Percentiles rank a stretch among this genome's conserved stretches.
phyloP scores from a whole-genome alignment of 2,329 filamentous ascomycete genomes.

The Fusarium gaditjirri region DNA sequence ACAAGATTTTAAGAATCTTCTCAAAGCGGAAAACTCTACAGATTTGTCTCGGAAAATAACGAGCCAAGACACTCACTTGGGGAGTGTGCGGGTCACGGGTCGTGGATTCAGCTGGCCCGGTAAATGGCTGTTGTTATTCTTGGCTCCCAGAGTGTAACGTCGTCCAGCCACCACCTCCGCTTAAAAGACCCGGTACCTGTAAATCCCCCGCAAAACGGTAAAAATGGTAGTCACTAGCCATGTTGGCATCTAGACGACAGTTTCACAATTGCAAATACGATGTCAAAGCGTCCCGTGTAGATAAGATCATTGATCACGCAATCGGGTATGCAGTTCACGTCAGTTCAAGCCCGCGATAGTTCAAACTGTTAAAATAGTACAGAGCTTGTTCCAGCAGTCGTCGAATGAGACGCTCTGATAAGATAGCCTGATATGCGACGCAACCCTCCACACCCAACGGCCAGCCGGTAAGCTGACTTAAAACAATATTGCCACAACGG shows the following conservation, averaged over 20 bases:
- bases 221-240: background rate
- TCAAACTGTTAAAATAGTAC: background rate
- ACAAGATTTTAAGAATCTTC: background rate
- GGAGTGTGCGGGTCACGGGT: background rate
- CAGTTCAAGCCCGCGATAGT: background rate
- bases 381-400: background rate
- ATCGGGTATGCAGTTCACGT: background rate
- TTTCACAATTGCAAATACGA: background rate
- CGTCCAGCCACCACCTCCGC: background rate
- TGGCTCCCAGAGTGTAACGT: background rate
- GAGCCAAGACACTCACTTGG: background rate
- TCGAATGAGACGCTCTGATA: background rate
- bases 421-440: background rate
- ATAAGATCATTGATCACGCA: conserved; percentile 4
- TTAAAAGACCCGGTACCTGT: conserved; percentile 4
- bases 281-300: background rate
- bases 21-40: background rate
- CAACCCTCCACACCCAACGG: background rate
- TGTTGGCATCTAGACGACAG: background rate
- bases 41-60: background rate
- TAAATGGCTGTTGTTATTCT: background rate
- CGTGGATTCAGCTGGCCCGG: background rate
- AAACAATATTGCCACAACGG: background rate
- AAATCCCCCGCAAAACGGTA: conserved; percentile 5
- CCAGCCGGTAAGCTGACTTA: conserved; percentile 16